Conservation (phyloP, 495 filamentous ascomycete species). For the Podospora bellae-mahoneyi region DNA sequence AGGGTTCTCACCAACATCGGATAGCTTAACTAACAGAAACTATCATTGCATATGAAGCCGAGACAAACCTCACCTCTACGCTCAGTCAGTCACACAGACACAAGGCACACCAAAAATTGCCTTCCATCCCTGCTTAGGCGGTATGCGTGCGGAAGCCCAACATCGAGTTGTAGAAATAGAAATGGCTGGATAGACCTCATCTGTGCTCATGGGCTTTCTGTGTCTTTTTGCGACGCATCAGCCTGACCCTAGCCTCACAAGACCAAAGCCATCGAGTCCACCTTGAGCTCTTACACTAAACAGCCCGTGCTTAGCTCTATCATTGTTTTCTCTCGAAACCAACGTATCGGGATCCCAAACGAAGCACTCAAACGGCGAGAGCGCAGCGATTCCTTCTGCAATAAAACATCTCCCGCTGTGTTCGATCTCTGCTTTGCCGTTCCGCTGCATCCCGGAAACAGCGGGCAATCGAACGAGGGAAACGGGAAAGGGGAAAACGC, state of each 20-base stretch:
- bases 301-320: too few relatives aligned
- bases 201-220: background rate
- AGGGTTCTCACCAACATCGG: background rate
- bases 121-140: slow-evolving; percentile 1
- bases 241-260: background rate
- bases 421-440: background rate
- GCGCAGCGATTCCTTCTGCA: background rate
- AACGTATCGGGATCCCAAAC: background rate
- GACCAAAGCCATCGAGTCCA: too few relatives aligned
- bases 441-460: background rate
- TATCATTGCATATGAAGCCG: background rate
- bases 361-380: slow-evolving; percentile 7
- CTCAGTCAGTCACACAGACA: background rate
- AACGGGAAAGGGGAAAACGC: background rate
- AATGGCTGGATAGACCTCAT: background rate
- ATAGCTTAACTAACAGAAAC: background rate
- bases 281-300: too few relatives aligned
- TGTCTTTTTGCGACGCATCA: background rate
- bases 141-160: background rate
- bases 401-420: background rate
- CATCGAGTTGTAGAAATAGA: background rate
- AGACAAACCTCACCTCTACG: background rate
- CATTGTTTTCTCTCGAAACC: background rate
- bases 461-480: background rate
- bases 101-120: background rate